Percentiles rank a stretch among this genome's conserved stretches.
phyloP scores from a whole-genome alignment of 2,329 filamentous ascomycete genomes.

The Monilinia vaccinii-corymbosi region DNA sequence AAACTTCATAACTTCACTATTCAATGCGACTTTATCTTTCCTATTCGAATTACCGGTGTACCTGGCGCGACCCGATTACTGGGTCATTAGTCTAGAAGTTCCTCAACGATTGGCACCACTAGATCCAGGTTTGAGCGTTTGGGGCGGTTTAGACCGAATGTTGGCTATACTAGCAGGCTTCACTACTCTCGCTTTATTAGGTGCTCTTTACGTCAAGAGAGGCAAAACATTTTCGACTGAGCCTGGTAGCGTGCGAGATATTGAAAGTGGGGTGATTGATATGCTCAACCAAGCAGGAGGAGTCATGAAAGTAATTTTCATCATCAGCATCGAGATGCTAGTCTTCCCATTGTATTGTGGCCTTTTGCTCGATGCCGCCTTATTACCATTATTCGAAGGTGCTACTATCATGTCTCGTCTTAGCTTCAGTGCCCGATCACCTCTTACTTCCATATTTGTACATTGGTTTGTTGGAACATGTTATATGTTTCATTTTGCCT shows the following conservation, averaged over 20 bases:
- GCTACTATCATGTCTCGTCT: slow-evolving; percentile 70
- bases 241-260: slow-evolving; percentile 43
- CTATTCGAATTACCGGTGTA: slow-evolving; percentile 29
- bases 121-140: slow-evolving; percentile 54
- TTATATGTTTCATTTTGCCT: slow-evolving; percentile 99
- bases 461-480: slow-evolving; percentile 99
- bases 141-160: slow-evolving; percentile 55
- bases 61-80: slow-evolving; percentile 41
- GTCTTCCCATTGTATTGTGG: slow-evolving; percentile 95
- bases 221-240: slow-evolving; percentile 57
- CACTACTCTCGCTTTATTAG: slow-evolving; percentile 61
- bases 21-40: neutral
- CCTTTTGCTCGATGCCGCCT: slow-evolving; percentile 75
- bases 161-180: slow-evolving; percentile 78
- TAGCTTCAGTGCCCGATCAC: slow-evolving; percentile 67
- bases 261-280: slow-evolving; percentile 74
- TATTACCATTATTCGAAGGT: slow-evolving; percentile 80
- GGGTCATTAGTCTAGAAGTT: slow-evolving; percentile 49
- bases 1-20: neutral
- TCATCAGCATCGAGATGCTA: slow-evolving; percentile 99
- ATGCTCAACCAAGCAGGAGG: slow-evolving; percentile 86
- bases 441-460: slow-evolving; percentile 86
- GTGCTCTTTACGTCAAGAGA: slow-evolving; percentile 70
- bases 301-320: slow-evolving; percentile 94
- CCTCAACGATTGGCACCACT: slow-evolving; percentile 30